These are phyloP conservation scores for Onygena corvina DNA, from an alignment of 2,329 filamentous ascomycete species.

Conservation along the genomic window DNA sequence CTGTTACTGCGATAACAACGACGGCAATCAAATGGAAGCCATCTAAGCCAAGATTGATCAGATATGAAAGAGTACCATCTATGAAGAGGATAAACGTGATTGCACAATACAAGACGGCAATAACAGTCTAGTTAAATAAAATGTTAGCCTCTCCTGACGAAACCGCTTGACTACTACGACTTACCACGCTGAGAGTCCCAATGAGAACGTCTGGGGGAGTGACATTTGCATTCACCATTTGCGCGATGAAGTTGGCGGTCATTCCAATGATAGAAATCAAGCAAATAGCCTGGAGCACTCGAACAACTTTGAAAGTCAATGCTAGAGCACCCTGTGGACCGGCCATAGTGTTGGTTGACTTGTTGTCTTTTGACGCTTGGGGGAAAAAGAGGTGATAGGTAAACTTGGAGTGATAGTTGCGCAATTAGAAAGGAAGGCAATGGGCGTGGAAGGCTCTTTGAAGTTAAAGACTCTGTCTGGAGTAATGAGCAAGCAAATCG, in stretches of 20 bases:
- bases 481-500: neutral
- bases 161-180: constrained; percentile 27
- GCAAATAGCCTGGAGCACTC: constrained; percentile 56
- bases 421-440: neutral
- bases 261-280: constrained; percentile 71
- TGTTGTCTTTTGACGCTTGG: neutral
- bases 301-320: constrained; percentile 62
- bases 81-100: constrained; percentile 73
- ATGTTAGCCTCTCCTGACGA: neutral
- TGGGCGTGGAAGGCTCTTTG: neutral
- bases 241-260: constrained; percentile 66
- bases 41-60: constrained; percentile 57
- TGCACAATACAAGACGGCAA: constrained; percentile 65
- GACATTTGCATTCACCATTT: constrained; percentile 56
- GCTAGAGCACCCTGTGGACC: constrained; percentile 57
- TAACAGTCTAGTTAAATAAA: constrained; percentile 49
- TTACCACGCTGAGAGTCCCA: constrained; percentile 66
- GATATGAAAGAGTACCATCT: constrained; percentile 62
- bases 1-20: constrained; percentile 61
- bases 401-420: neutral
- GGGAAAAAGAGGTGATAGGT: neutral
- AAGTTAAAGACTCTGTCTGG: neutral
- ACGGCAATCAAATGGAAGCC: constrained; percentile 59
- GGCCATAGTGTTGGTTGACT: constrained; percentile 33
- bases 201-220: constrained; percentile 61